phyloP scores from a whole-genome alignment of 2,329 filamentous ascomycete genomes.

The Aotearoamyces nothofagi region DNA sequence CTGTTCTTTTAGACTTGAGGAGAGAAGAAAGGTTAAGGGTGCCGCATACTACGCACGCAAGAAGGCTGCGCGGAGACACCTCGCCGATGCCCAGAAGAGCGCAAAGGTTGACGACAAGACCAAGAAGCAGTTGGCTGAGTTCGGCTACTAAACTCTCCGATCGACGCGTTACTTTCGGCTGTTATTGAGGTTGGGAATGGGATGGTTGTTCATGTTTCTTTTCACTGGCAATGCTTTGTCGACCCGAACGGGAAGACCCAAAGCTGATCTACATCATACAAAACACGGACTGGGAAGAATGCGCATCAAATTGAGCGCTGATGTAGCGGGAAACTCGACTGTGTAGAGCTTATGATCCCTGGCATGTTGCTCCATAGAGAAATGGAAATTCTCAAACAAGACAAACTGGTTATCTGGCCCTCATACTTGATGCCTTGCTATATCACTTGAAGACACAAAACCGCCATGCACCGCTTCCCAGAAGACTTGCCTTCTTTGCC shows the following conservation, averaged over 20 bases:
- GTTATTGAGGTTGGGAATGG: conserved; percentile 7
- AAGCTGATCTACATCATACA: conserved; percentile 12
- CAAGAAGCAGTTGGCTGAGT: conserved; percentile 73
- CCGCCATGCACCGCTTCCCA: too few relatives aligned
- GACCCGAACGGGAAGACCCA: conserved; percentile 16
- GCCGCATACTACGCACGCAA: conserved; percentile 99
- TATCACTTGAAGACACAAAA: too few relatives aligned
- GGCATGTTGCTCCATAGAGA: conserved; percentile 18
- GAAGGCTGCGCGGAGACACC: conserved; percentile 86
- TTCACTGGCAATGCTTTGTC: conserved; percentile 20
- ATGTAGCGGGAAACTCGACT: conserved; percentile 15
- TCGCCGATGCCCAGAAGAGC: conserved; percentile 85
- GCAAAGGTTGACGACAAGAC: conserved; percentile 78
- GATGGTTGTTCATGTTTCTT: conserved; percentile 13
- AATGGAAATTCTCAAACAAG: conserved; percentile 17
- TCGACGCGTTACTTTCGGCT: conserved; percentile 3
- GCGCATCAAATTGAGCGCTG: conserved; percentile 13
- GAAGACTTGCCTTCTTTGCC: too few relatives aligned
- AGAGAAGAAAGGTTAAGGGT: conserved; percentile 99
- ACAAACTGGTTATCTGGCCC: too few relatives aligned
- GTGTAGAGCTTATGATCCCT: conserved; percentile 18
- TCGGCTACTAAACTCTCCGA: conserved; percentile 61
- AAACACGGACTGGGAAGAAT: conserved; percentile 17
- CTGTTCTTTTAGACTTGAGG: conserved; percentile 83
- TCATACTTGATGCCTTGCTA: too few relatives aligned